phyloP scores from a whole-genome alignment of 352 stramenopile genomes.

The Phytophthora kernoviae region DNA sequence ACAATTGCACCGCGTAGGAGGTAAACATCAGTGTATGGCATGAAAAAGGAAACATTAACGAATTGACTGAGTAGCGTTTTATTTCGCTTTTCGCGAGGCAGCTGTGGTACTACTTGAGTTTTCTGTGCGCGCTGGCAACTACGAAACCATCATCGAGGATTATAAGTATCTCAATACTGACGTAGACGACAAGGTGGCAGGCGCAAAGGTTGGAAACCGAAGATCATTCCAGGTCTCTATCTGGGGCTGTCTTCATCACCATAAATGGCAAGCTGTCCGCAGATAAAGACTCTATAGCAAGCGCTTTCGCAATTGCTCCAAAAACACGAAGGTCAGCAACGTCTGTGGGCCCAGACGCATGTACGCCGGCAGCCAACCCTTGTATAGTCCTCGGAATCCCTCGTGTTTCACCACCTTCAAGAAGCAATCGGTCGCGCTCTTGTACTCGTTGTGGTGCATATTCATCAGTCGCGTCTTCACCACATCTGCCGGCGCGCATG shows the following conservation, averaged over 20 bases:
- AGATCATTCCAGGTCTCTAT: background rate
- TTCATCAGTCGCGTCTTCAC: constrained; percentile 88
- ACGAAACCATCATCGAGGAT: background rate
- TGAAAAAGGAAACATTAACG: no score
- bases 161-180: no score
- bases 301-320: constrained; percentile 78
- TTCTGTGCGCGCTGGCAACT: background rate
- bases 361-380: constrained; percentile 83
- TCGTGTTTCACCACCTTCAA: constrained; percentile 79
- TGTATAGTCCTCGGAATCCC: constrained; percentile 79
- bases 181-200: no score
- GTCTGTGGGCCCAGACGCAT: constrained; percentile 85
- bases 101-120: no score
- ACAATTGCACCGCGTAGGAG: no score
- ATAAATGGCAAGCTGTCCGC: background rate
- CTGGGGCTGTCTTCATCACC: background rate
- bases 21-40: no score
- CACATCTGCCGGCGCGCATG: constrained; percentile 78
- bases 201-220: no score
- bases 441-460: constrained; percentile 83
- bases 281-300: constrained; percentile 42
- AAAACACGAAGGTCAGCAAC: constrained; percentile 86
- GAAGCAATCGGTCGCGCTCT: constrained; percentile 82
- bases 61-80: no score
- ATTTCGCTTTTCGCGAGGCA: no score